A percentile compares a stretch with the other conserved stretches of the same genome.
Conservation (phyloP, 495 filamentous ascomycete species). For the Clohesyomyces aquaticus region DNA sequence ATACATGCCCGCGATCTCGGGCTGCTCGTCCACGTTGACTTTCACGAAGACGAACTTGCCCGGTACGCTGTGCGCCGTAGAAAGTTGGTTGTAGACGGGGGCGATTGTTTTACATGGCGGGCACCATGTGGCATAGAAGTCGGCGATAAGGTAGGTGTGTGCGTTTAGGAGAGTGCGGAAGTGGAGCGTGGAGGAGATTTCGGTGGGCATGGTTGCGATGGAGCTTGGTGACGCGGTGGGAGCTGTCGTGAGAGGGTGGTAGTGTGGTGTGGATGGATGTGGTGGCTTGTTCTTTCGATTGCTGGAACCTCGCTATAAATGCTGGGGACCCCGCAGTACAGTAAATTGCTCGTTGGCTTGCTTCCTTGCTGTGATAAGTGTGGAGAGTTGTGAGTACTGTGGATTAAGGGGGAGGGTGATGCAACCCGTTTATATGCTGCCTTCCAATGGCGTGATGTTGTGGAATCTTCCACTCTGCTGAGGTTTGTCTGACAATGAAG, state of each 20-base stretch:
- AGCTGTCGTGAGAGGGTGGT: background rate
- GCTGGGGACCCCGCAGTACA: background rate
- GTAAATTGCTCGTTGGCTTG: background rate
- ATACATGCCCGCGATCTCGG: slow-evolving; percentile 32
- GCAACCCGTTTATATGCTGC: background rate
- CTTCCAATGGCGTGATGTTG: slow-evolving; percentile 8
- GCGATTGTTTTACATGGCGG: slow-evolving; percentile 42
- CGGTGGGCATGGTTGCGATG: slow-evolving; percentile 23
- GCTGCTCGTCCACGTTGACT: slow-evolving; percentile 38
- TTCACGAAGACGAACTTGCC: slow-evolving; percentile 39
- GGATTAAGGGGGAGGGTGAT: background rate
- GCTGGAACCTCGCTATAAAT: background rate
- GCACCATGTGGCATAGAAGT: slow-evolving; percentile 44
- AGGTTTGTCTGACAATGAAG: background rate
- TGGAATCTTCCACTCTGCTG: slow-evolving; percentile 15
- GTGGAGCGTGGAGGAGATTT: slow-evolving; percentile 33
- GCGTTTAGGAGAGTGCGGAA: slow-evolving; percentile 34
- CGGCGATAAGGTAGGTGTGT: slow-evolving; percentile 36
- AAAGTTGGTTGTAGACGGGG: slow-evolving; percentile 38
- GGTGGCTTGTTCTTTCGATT: background rate
- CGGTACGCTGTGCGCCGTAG: slow-evolving; percentile 11
- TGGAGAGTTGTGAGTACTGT: background rate
- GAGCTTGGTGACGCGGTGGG: background rate
- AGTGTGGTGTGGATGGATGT: background rate
- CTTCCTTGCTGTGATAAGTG: background rate